Evolutionary conservation across 2,329 filamentous ascomycete genomes (phyloP).

Genomic region (Xylaria sp.): DNA sequence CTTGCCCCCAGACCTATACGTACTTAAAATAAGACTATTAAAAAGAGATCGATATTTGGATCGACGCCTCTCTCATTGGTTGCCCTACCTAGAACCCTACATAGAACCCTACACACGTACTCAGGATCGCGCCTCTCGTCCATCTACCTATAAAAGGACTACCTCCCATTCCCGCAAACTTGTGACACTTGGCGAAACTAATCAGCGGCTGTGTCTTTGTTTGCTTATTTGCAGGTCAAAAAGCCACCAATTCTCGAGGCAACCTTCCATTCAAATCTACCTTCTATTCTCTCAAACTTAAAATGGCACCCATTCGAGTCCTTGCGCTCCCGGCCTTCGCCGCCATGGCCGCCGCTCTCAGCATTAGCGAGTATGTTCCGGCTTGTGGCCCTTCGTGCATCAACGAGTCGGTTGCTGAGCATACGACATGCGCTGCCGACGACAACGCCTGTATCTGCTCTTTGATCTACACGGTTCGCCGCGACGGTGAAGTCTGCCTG

Average conservation of each 20-base stretch:
- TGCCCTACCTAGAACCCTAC: not conserved
- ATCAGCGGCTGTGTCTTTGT: not conserved
- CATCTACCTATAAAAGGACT: conserved; percentile 16
- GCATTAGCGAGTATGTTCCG: conserved; percentile 37
- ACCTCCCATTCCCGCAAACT: not conserved
- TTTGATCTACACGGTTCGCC: conserved; percentile 37
- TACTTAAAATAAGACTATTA: not conserved
- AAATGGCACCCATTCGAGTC: conserved; percentile 39
- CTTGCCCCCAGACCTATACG: not conserved
- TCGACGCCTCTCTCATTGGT: conserved; percentile 6
- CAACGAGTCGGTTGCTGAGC: conserved; percentile 29
- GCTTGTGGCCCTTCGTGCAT: conserved; percentile 37
- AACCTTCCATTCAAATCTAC: not conserved
- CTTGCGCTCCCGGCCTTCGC: conserved; percentile 36
- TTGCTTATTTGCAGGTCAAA: not conserved
- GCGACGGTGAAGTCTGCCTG: conserved; percentile 40
- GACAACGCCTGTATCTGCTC: conserved; percentile 40
- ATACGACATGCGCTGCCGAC: conserved; percentile 35
- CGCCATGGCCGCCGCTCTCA: conserved; percentile 34
- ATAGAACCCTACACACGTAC: too few species aligned
- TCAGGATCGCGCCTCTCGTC: not conserved
- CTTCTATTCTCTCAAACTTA: not conserved
- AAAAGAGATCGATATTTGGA: conserved; percentile 16
- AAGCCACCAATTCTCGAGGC: not conserved
- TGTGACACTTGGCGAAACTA: not conserved